phyloP scores from a whole-genome alignment of 2,329 filamentous ascomycete genomes.

The Hypoxylon sp. region DNA sequence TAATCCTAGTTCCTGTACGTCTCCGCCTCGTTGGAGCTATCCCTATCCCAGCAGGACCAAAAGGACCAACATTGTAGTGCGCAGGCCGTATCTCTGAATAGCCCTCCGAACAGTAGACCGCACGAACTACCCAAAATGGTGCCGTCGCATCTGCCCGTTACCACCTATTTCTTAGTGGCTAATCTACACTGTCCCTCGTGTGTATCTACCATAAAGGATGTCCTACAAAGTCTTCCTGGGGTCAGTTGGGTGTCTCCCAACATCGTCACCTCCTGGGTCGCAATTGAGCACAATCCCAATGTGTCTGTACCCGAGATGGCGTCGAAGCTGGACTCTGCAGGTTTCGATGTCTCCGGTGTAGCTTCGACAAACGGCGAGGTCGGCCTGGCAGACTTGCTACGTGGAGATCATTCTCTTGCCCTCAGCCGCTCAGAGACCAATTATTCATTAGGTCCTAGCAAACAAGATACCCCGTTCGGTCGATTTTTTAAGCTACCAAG shows the following conservation, averaged over 20 bases:
- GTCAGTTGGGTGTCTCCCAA: constrained; percentile 76
- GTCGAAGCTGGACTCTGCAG: constrained; percentile 66
- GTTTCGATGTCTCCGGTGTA: constrained; percentile 71
- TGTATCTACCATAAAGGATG: constrained; percentile 74
- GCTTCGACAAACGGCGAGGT: constrained; percentile 55
- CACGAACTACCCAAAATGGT: constrained; percentile 45
- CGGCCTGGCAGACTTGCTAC: constrained; percentile 42
- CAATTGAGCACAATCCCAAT: constrained; percentile 66
- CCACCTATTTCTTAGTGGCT: constrained; percentile 75
- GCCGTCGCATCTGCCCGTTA: constrained; percentile 54
- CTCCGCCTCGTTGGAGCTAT: constrained; percentile 38
- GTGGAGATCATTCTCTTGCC: constrained; percentile 39
- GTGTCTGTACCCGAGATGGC: constrained; percentile 62
- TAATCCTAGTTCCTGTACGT: constrained; percentile 34
- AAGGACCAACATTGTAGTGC: constrained; percentile 26
- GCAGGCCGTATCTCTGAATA: constrained; percentile 22
- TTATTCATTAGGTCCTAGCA: constrained; percentile 26
- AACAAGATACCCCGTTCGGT: constrained; percentile 45
- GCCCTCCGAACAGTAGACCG: constrained; percentile 31
- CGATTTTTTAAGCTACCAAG: constrained; percentile 51
- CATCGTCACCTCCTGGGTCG: constrained; percentile 75
- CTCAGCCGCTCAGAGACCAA: constrained; percentile 23
- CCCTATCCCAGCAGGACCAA: constrained; percentile 34
- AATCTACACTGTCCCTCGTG: constrained; percentile 87
- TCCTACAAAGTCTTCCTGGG: constrained; percentile 64